Conservation (phyloP, 1,139 yeast species). For the Komagataea norvegica region DNA sequence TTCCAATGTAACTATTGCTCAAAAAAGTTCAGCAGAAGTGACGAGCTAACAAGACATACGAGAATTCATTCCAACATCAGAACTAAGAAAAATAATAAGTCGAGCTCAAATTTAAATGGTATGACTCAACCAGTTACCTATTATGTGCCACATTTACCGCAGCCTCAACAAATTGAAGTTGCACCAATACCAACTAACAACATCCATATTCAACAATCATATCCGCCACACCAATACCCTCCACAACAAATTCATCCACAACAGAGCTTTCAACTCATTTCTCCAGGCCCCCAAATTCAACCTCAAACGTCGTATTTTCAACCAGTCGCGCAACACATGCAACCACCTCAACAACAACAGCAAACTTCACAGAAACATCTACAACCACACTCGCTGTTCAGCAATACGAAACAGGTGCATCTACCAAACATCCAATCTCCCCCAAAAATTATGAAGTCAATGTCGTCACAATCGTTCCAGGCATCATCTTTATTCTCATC, state of each 20-base stretch:
- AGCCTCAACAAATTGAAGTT: slow-evolving; percentile 2
- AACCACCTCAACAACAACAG: slow-evolving; percentile 7
- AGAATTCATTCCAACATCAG: slow-evolving; percentile 60
- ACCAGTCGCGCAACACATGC: too few species aligned
- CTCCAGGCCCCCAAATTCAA: too few species aligned
- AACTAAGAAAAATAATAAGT: slow-evolving; percentile 46
- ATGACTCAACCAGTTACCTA: slow-evolving; percentile 25
- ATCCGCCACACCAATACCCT: slow-evolving; percentile 1
- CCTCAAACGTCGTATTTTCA: too few species aligned
- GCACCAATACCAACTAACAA: too few species aligned
- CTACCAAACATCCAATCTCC: slow-evolving; percentile 26
- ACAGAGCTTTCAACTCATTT: too few species aligned
- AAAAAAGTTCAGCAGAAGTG: slow-evolving; percentile 62
- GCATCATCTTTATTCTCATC: slow-evolving; percentile 23
- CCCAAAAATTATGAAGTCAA: slow-evolving; percentile 25
- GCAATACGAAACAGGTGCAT: slow-evolving; percentile 14
- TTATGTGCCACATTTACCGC: slow-evolving; percentile 19
- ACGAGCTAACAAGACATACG: slow-evolving; percentile 64
- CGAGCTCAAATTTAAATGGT: slow-evolving; percentile 15
- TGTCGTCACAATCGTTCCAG: slow-evolving; percentile 23
- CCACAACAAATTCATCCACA: slow-evolving; percentile 6
- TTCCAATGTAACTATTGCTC: slow-evolving; percentile 65
- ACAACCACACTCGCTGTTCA: slow-evolving; percentile 17
- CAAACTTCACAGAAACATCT: slow-evolving; percentile 8
- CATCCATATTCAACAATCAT: background rate